phyloP scores from a whole-genome alignment of 805 yeast genomes.

The Saturnispora serradocipensis region DNA sequence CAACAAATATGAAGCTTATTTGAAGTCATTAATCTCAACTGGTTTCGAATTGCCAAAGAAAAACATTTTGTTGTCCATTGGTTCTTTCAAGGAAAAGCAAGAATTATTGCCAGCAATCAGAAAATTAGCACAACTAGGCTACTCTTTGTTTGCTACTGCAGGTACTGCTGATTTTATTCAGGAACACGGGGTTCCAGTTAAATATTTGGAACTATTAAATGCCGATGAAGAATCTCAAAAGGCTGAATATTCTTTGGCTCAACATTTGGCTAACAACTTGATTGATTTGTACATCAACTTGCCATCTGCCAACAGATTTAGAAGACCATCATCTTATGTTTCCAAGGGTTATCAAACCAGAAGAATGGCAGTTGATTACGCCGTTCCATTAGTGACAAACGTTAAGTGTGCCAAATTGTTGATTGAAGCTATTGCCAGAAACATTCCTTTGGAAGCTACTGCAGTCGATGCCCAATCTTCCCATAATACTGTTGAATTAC shows the following conservation, averaged over 20 bases:
- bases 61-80: conserved; percentile 87
- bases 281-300: conserved; percentile 93
- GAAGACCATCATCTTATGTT: conserved; percentile 98
- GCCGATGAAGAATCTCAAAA: conserved; percentile 67
- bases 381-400: conserved; percentile 94
- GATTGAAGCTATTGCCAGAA: conserved; percentile 85
- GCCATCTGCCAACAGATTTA: conserved; percentile 94
- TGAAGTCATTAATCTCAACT: conserved; percentile 88
- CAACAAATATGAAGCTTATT: conserved; percentile 93
- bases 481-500: conserved; percentile 70
- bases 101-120: conserved; percentile 85
- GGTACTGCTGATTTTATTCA: conserved; percentile 98
- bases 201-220: conserved; percentile 80
- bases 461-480: conserved; percentile 86
- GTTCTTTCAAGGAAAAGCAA: conserved; percentile 92
- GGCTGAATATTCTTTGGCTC: conserved; percentile 89
- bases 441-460: conserved; percentile 55
- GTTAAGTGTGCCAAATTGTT: conserved; percentile 94
- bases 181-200: conserved; percentile 91
- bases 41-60: conserved; percentile 94
- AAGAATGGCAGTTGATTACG: conserved; percentile 99
- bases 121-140: conserved; percentile 76
- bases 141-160: conserved; percentile 89
- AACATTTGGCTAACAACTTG: conserved; percentile 92
- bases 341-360: conserved; percentile 96